phyloP scores from a whole-genome alignment of 2,329 filamentous ascomycete species.

The Clonostachys sp. region DNA sequence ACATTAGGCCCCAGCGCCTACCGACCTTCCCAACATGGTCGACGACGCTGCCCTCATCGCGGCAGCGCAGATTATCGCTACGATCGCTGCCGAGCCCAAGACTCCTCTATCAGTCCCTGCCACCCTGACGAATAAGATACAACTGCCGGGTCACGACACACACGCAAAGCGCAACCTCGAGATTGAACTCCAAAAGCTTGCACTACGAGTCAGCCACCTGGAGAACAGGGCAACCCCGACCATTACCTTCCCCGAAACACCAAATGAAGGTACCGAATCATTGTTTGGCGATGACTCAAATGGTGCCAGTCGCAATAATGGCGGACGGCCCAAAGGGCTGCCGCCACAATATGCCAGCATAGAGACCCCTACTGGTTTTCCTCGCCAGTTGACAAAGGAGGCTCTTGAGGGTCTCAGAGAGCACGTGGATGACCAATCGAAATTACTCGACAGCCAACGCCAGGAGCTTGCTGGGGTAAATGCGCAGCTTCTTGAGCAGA shows the following conservation, averaged over 20 bases:
- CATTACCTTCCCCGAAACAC: slow-evolving; percentile 70
- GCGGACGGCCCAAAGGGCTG: slow-evolving; percentile 36
- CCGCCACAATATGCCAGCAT: slow-evolving; percentile 30
- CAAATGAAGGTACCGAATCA: slow-evolving; percentile 68
- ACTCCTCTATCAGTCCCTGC: slow-evolving; percentile 30
- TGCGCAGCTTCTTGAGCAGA: slow-evolving; percentile 79
- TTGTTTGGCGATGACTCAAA: slow-evolving; percentile 53
- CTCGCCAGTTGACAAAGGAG: slow-evolving; percentile 65
- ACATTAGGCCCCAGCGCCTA: neutral
- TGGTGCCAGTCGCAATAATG: slow-evolving; percentile 16
- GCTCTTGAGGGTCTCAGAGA: slow-evolving; percentile 82
- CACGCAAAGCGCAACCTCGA: slow-evolving; percentile 76
- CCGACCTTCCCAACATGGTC: slow-evolving; percentile 30
- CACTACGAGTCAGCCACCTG: slow-evolving; percentile 73
- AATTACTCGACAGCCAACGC: slow-evolving; percentile 83
- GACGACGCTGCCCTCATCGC: slow-evolving; percentile 52
- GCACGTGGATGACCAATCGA: slow-evolving; percentile 89
- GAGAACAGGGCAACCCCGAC: slow-evolving; percentile 69
- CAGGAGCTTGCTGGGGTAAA: slow-evolving; percentile 83
- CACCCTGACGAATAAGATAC: slow-evolving; percentile 46
- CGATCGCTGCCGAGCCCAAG: slow-evolving; percentile 40
- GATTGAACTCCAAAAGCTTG: slow-evolving; percentile 74
- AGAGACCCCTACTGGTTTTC: slow-evolving; percentile 24
- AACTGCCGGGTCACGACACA: slow-evolving; percentile 72
- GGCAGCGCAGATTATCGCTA: slow-evolving; percentile 47